phyloP scores from a whole-genome alignment of 2,329 filamentous ascomycete species.

The Aphanocladium album region DNA sequence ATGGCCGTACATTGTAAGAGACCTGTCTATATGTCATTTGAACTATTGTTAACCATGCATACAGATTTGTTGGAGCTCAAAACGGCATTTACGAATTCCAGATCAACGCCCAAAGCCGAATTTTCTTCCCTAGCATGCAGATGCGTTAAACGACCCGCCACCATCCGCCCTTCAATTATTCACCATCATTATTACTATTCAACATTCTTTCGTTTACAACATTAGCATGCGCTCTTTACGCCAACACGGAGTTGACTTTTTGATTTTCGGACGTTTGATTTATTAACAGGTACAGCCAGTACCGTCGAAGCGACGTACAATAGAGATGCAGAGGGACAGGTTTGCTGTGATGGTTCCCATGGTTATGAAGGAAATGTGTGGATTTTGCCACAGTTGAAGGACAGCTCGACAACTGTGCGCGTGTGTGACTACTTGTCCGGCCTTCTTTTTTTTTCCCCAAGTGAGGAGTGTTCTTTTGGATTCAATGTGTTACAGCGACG shows the following conservation, averaged over 20 bases:
- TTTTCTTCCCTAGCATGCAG: constrained; percentile 50
- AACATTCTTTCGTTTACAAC: constrained; percentile 2
- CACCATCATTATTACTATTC: not conserved
- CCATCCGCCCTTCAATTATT: not conserved
- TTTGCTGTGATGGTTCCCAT: not conserved
- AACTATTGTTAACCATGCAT: constrained; percentile 18
- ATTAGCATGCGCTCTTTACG: constrained; percentile 10
- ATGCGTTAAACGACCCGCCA: constrained; percentile 38
- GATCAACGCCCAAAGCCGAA: constrained; percentile 59
- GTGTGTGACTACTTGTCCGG: not conserved
- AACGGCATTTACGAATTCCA: constrained; percentile 72
- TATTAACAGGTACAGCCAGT: not conserved
- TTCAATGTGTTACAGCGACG: not conserved
- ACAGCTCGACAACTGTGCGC: not conserved
- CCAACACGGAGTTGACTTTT: constrained; percentile 1
- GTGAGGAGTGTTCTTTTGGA: not conserved
- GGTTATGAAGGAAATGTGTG: not conserved
- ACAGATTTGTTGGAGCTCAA: constrained; percentile 59
- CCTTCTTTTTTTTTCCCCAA: not conserved
- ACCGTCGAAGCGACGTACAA: not conserved
- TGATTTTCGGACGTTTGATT: not conserved
- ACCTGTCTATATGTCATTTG: not conserved
- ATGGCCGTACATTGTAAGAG: constrained; percentile 55
- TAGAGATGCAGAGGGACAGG: not conserved
- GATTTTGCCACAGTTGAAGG: not conserved